Evolutionary conservation across 2,329 filamentous ascomycete species (phyloP).

Genomic region (Trichoderma atrobrunneum): DNA sequence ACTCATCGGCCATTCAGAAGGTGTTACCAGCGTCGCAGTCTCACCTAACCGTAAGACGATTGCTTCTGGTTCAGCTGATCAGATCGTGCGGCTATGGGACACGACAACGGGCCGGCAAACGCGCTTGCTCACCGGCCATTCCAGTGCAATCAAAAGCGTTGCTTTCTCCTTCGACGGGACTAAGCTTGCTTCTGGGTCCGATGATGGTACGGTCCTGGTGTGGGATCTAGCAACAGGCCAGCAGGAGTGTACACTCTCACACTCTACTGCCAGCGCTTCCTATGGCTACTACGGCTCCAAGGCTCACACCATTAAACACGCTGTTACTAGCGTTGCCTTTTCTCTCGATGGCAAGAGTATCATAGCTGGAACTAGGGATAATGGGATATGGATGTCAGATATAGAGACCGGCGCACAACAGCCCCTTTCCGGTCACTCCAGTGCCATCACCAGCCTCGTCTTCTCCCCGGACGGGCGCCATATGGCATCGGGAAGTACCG

Average conservation of each 20-base stretch:
- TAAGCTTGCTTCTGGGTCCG: neutral
- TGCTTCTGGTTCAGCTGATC: neutral
- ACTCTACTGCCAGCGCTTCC: neutral
- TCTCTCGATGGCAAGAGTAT: neutral
- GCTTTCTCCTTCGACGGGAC: neutral
- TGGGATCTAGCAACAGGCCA: neutral
- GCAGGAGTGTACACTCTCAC: neutral
- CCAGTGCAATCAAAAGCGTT: neutral
- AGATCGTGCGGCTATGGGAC: neutral
- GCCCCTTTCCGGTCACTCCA: neutral
- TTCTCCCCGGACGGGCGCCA: neutral
- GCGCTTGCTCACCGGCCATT: neutral
- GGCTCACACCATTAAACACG: neutral
- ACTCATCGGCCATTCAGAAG: neutral
- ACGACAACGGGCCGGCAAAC: neutral
- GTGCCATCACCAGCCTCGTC: neutral
- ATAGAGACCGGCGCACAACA: neutral
- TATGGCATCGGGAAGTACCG: neutral
- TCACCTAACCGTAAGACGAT: neutral
- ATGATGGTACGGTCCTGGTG: neutral
- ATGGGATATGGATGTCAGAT: neutral
- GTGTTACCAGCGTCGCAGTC: neutral
- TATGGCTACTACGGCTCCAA: neutral
- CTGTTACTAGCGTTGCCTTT: neutral
- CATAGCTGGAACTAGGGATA: neutral